Conservation (phyloP, 257 asterid genomes). For the Nicotiana tabacum region DNA sequence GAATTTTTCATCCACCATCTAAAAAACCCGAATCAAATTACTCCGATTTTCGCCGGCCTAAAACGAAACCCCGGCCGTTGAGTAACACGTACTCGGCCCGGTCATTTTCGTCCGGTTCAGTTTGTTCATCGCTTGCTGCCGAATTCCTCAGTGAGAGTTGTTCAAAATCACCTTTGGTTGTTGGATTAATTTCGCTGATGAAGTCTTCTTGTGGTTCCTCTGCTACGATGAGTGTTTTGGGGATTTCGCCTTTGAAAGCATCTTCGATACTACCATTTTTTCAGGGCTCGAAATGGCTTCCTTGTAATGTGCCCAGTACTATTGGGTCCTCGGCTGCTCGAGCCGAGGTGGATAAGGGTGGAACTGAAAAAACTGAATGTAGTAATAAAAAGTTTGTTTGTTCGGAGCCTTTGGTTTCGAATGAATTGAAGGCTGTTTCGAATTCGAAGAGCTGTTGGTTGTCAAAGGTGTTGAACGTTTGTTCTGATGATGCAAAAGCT, state of each 20-base stretch:
- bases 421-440: conserved; percentile 17
- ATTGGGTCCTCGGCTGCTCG: conserved; percentile 16
- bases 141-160: conserved; percentile 37
- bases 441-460: conserved; percentile 45
- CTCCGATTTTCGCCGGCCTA: conserved; percentile 33
- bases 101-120: conserved; percentile 20
- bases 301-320: conserved; percentile 46
- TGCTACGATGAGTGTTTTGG: conserved; percentile 27
- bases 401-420: conserved; percentile 37
- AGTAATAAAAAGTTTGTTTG: conserved; percentile 20
- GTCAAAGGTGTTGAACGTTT: conserved; percentile 45
- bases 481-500: conserved; percentile 89
- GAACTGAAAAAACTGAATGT: conserved; percentile 21
- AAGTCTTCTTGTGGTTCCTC: conserved; percentile 37
- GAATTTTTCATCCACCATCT: conserved; percentile 24
- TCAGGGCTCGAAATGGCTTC: conserved; percentile 69
- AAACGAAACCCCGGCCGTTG: conserved; percentile 16
- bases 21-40: conserved; percentile 38
- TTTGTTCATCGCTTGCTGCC: conserved; percentile 40
- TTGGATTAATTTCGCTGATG: conserved; percentile 55
- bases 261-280: conserved; percentile 50
- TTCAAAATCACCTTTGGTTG: conserved; percentile 39
- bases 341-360: conserved; percentile 60
- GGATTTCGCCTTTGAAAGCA: conserved; percentile 60
- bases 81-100: neutral